phyloP scores from a whole-genome alignment of 2,329 filamentous ascomycete genomes.

The Lecanicillium sp. region DNA sequence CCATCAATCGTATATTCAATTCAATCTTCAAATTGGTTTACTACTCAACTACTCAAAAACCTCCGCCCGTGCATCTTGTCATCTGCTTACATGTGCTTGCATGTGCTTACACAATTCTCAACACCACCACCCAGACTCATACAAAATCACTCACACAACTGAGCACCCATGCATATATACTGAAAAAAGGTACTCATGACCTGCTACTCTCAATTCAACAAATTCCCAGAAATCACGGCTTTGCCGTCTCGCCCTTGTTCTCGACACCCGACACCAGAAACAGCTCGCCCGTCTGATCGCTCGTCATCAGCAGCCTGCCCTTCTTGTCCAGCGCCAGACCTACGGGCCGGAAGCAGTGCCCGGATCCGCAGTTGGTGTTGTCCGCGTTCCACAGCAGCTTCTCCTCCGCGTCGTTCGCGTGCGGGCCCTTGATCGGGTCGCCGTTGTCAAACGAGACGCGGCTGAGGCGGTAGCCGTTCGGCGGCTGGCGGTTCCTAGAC shows the following conservation, averaged over 20 bases:
- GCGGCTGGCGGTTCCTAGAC: constrained; percentile 27
- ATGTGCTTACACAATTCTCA: too few relatives aligned
- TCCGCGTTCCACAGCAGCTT: constrained; percentile 46
- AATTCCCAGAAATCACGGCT: too few relatives aligned
- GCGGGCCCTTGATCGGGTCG: constrained; percentile 24
- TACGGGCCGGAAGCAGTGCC: constrained; percentile 46
- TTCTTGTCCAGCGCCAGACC: constrained; percentile 35
- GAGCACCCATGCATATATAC: not conserved
- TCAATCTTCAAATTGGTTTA: not conserved
- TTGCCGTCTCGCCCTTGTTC: constrained; percentile 1
- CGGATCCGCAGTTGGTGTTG: constrained; percentile 35
- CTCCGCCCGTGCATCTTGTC: too few relatives aligned
- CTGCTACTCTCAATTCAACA: not conserved
- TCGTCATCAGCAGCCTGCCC: constrained; percentile 47
- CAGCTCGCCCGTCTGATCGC: constrained; percentile 49
- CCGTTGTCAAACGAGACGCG: constrained; percentile 31
- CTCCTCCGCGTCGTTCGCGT: constrained; percentile 36
- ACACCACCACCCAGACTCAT: too few relatives aligned
- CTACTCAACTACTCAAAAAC: too few relatives aligned
- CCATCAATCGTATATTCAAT: not conserved
- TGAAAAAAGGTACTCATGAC: not conserved
- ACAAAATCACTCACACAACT: not conserved
- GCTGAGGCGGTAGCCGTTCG: constrained; percentile 34
- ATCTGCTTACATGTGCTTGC: too few relatives aligned
- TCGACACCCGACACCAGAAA: constrained; percentile 33